phyloP scores from a whole-genome alignment of 2,329 filamentous ascomycete species.

The Diaporthe capsici region DNA sequence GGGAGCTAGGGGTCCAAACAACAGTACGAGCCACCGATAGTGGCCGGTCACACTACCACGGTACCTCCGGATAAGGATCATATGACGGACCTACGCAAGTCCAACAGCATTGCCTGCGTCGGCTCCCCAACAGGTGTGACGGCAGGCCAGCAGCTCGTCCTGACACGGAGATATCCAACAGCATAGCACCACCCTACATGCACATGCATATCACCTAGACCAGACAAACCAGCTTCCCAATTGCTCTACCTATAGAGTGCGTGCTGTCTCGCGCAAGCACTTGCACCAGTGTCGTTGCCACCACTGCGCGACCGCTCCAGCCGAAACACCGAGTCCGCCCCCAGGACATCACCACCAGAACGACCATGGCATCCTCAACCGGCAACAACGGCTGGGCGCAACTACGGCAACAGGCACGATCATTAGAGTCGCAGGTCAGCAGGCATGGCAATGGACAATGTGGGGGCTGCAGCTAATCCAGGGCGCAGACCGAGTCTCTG shows the following conservation, averaged over 20 bases:
- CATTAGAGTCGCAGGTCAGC: slow-evolving; percentile 88
- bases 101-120: background rate
- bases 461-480: slow-evolving; percentile 32
- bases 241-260: background rate
- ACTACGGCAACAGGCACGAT: slow-evolving; percentile 90
- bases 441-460: background rate
- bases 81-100: background rate
- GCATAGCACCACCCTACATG: slow-evolving; percentile 10
- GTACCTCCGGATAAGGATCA: background rate
- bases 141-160: slow-evolving; percentile 15
- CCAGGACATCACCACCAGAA: slow-evolving; percentile 32
- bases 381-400: slow-evolving; percentile 87
- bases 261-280: slow-evolving; percentile 1
- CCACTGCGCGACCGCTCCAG: background rate
- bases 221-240: background rate
- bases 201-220: slow-evolving; percentile 1
- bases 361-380: slow-evolving; percentile 65
- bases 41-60: background rate
- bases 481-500: slow-evolving; percentile 80
- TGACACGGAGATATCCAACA: slow-evolving; percentile 4
- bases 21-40: background rate
- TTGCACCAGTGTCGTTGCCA: background rate
- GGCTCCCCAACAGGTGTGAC: slow-evolving; percentile 17
- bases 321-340: slow-evolving; percentile 8
- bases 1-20: background rate